phyloP scores from a whole-genome alignment of 768 basidiomycete genomes.

The Trametes maxima region DNA sequence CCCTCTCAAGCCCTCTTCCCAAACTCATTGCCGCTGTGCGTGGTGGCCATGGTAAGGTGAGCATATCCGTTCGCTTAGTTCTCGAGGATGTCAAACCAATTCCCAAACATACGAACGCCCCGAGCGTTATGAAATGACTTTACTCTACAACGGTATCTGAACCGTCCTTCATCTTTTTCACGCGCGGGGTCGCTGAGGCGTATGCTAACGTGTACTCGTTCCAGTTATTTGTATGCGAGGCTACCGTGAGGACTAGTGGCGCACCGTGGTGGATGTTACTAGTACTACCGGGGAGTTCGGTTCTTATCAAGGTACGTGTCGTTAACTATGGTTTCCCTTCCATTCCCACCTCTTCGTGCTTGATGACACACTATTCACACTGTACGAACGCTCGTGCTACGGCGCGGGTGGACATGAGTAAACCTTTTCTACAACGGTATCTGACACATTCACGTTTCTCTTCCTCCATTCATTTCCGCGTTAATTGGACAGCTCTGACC shows the following conservation, averaged over 20 bases:
- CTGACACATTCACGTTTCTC: slow-evolving; percentile 49
- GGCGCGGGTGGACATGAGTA: slow-evolving; percentile 50
- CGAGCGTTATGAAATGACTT: slow-evolving; percentile 25
- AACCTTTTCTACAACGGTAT: slow-evolving; percentile 80
- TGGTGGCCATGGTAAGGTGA: slow-evolving; percentile 4
- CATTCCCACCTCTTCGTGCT: slow-evolving; percentile 51
- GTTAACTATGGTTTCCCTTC: background rate
- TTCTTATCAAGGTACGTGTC: slow-evolving; percentile 24
- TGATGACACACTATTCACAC: slow-evolving; percentile 61
- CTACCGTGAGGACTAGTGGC: no score
- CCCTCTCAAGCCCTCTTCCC: background rate
- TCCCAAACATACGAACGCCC: slow-evolving; percentile 31
- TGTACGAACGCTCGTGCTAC: slow-evolving; percentile 60
- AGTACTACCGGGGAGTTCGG: background rate
- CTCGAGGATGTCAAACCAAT: slow-evolving; percentile 25
- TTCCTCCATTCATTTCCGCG: background rate
- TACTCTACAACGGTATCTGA: slow-evolving; percentile 32
- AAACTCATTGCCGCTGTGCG: no score
- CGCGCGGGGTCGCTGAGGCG: background rate
- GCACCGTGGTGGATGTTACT: no score
- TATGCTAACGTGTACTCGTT: slow-evolving; percentile 17
- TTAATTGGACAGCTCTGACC: background rate
- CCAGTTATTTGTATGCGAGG: background rate
- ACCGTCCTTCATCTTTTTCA: background rate
- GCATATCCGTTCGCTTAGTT: background rate